Percentiles rank a stretch among this genome's conserved stretches.
Evolutionary conservation across 805 yeast species (phyloP).

Genomic region (Limtongozyma cylindracea): DNA sequence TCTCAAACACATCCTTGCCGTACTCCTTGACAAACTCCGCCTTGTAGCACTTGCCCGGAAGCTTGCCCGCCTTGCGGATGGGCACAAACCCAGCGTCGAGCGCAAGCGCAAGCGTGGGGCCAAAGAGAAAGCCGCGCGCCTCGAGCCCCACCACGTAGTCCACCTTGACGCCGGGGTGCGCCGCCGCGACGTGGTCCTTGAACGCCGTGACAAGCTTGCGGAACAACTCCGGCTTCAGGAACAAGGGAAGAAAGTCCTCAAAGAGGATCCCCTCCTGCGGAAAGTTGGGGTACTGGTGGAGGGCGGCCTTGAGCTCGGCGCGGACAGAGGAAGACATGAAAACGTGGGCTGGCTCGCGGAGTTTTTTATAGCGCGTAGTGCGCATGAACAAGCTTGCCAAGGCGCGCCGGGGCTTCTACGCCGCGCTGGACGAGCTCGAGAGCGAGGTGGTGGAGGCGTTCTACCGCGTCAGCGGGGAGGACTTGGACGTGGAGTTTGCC

Average conservation of each 20-base stretch:
- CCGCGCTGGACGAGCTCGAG: too few species aligned
- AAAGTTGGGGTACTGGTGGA: slow-evolving; percentile 71
- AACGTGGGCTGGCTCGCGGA: too few species aligned
- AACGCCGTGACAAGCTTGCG: slow-evolving; percentile 63
- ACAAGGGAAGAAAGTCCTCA: slow-evolving; percentile 91
- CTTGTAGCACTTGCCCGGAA: slow-evolving; percentile 60
- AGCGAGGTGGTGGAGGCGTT: too few species aligned
- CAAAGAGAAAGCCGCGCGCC: slow-evolving; percentile 91
- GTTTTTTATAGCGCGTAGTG: too few species aligned
- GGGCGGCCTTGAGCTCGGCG: slow-evolving; percentile 8
- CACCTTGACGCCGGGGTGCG: too few species aligned
- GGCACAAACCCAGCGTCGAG: slow-evolving; percentile 84
- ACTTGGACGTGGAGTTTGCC: too few species aligned
- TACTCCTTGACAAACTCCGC: slow-evolving; percentile 79
- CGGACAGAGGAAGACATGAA: too few species aligned
- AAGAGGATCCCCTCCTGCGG: slow-evolving; percentile 83
- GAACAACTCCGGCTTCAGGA: slow-evolving; percentile 61
- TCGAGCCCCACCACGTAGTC: slow-evolving; percentile 89
- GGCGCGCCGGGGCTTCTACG: too few species aligned
- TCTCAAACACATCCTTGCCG: slow-evolving; percentile 73
- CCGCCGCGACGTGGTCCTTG: slow-evolving; percentile 39
- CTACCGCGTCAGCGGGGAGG: too few species aligned
- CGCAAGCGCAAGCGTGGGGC: slow-evolving; percentile 84
- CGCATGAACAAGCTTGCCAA: too few species aligned
- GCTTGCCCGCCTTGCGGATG: slow-evolving; percentile 83